phyloP scores from a whole-genome alignment of 2,329 filamentous ascomycete species.

The Juglanconis sp. region DNA sequence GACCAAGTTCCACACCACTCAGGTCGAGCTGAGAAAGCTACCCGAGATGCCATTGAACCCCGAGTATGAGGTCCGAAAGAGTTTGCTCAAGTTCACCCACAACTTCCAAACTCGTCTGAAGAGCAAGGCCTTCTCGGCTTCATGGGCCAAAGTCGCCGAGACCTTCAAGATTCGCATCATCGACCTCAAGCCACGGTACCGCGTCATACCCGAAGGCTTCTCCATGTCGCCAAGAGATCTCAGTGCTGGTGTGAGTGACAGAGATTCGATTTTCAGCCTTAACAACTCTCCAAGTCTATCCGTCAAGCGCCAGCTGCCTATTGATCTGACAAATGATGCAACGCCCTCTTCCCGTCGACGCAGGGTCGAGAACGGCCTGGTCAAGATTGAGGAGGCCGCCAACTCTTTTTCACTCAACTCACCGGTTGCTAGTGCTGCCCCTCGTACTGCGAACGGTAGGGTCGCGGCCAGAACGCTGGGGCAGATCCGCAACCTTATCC shows the following conservation, averaged over 20 bases:
- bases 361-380: constrained; percentile 11
- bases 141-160: constrained; percentile 45
- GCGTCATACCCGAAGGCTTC: constrained; percentile 30
- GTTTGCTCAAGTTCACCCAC: constrained; percentile 55
- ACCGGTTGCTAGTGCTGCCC: constrained; percentile 7
- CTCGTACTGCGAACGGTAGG: constrained; percentile 3
- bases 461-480: constrained; percentile 38
- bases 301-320: constrained; percentile 7
- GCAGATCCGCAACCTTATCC: constrained; percentile 53
- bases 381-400: constrained; percentile 25
- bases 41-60: constrained; percentile 69
- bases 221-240: constrained; percentile 28
- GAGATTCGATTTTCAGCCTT: constrained; percentile 32
- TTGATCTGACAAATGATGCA: constrained; percentile 11
- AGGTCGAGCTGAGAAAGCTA: constrained; percentile 52
- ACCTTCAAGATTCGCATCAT: constrained; percentile 49
- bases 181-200: constrained; percentile 44
- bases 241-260: constrained; percentile 30
- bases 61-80: constrained; percentile 59
- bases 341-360: constrained; percentile 14
- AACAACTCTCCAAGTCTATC: constrained; percentile 19
- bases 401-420: background rate
- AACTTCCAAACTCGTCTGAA: constrained; percentile 52
- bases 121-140: constrained; percentile 42
- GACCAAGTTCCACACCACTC: constrained; percentile 47